These are phyloP conservation scores for Solidago caesia DNA, from an alignment of 129 eudicot species.

Conservation along the genomic window DNA sequence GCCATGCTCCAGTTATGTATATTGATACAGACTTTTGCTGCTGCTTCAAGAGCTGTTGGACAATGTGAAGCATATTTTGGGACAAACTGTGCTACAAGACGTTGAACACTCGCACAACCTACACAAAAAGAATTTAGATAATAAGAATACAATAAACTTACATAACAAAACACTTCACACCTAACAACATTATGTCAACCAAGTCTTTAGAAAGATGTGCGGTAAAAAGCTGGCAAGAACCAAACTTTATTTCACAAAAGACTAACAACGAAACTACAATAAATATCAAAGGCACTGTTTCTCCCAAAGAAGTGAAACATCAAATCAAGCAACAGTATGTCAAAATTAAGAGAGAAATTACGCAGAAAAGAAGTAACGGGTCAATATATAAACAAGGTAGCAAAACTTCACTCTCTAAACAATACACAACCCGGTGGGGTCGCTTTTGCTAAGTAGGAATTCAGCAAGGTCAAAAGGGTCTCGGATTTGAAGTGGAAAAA, in stretches of 20 bases:
- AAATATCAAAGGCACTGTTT: background rate
- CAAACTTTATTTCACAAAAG: background rate
- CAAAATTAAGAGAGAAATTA: background rate
- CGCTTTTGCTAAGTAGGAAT: background rate
- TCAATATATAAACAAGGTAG: background rate
- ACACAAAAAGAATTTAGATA: constrained; percentile 34
- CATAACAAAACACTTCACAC: background rate
- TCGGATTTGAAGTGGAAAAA: background rate
- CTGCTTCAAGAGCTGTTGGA: constrained; percentile 96
- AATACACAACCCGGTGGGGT: background rate
- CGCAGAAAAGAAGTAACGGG: background rate
- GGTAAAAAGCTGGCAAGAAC: background rate
- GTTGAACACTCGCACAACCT: constrained; percentile 79
- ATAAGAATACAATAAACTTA: constrained; percentile 1
- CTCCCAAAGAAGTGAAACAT: background rate
- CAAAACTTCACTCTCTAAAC: background rate
- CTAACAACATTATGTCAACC: background rate
- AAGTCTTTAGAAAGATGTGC: background rate
- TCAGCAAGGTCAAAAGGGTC: background rate
- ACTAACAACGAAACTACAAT: background rate
- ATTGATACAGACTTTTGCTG: constrained; percentile 66
- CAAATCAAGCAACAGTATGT: background rate
- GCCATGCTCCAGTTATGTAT: constrained; percentile 69
- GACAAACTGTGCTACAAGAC: constrained; percentile 72
- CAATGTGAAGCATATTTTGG: constrained; percentile 79